A percentile compares a stretch with the other conserved stretches of the same genome.
Conservation (phyloP, 257 asterid species). For the Knoxia roxburghii region DNA sequence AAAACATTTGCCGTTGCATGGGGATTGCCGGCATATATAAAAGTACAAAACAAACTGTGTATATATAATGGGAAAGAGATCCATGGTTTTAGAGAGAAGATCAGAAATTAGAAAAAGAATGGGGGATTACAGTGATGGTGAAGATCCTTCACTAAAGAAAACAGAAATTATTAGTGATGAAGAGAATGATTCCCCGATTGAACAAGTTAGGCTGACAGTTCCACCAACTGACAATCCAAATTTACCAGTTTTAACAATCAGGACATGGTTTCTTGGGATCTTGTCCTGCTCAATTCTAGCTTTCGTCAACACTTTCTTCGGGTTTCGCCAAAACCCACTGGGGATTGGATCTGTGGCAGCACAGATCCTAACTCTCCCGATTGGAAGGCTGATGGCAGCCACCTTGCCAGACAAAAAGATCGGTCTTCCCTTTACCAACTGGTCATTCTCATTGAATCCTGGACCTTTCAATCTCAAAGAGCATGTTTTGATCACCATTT, state of each 20-base stretch:
- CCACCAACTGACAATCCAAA: conserved; percentile 46
- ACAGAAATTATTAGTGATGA: not conserved
- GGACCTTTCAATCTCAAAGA: conserved; percentile 67
- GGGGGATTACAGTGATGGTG: not conserved
- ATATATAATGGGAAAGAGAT: too few relatives aligned
- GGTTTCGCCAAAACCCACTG: conserved; percentile 44
- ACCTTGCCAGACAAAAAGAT: conserved; percentile 33
- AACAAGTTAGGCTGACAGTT: conserved; percentile 66
- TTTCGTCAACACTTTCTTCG: conserved; percentile 49
- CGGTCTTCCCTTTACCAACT: conserved; percentile 29
- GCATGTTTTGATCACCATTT: conserved; percentile 60
- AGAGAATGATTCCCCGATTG: conserved; percentile 44
- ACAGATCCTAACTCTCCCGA: conserved; percentile 57
- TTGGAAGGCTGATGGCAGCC: conserved; percentile 52
- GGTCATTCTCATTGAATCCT: conserved; percentile 56
- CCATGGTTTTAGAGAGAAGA: too few relatives aligned
- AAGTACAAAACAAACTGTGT: too few relatives aligned
- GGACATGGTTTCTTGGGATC: conserved; percentile 65
- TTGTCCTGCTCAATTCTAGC: conserved; percentile 41
- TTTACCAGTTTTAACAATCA: conserved; percentile 38
- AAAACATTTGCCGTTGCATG: too few relatives aligned
- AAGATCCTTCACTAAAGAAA: not conserved
- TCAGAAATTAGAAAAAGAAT: too few relatives aligned
- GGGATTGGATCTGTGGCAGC: conserved; percentile 29
- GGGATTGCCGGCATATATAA: too few relatives aligned